Evolutionary conservation across 306 rosid species (phyloP).

Genomic region (Calophaca sinica): DNA sequence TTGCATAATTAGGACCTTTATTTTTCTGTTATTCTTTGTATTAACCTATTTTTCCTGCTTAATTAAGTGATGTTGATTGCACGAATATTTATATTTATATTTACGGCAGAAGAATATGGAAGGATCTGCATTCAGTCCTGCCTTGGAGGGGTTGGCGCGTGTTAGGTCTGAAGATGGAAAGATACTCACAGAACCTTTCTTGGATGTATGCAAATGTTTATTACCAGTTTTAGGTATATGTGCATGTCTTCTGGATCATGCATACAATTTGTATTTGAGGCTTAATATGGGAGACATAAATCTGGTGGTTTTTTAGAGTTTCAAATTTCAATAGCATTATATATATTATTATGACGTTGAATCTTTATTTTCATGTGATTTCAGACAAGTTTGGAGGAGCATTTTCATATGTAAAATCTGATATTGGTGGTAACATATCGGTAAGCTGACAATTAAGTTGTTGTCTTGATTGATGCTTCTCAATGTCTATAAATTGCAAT

Average conservation of each 20-base stretch:
- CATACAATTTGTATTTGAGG: background rate
- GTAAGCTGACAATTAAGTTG: constrained; percentile 41
- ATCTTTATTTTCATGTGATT: constrained; percentile 9
- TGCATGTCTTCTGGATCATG: background rate
- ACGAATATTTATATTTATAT: background rate
- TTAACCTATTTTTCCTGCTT: too few species aligned
- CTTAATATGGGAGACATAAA: background rate
- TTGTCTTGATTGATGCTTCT: constrained; percentile 3
- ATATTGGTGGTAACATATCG: constrained; percentile 70
- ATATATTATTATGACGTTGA: background rate
- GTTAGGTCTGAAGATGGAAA: constrained; percentile 68
- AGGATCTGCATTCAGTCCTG: constrained; percentile 56
- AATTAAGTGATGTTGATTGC: background rate
- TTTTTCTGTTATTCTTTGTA: too few species aligned
- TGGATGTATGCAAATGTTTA: constrained; percentile 69
- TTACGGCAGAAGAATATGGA: constrained; percentile 57
- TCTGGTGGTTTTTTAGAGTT: background rate
- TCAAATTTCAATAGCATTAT: background rate
- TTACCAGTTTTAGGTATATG: constrained; percentile 71
- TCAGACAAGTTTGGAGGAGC: constrained; percentile 83
- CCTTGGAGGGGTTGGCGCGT: constrained; percentile 65
- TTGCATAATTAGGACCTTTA: background rate
- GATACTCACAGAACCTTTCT: constrained; percentile 66
- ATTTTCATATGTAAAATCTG: constrained; percentile 69
- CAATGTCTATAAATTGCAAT: too few species aligned